phyloP scores from a whole-genome alignment of 2,329 filamentous ascomycete species.

The Cercospora zeae-maydis region DNA sequence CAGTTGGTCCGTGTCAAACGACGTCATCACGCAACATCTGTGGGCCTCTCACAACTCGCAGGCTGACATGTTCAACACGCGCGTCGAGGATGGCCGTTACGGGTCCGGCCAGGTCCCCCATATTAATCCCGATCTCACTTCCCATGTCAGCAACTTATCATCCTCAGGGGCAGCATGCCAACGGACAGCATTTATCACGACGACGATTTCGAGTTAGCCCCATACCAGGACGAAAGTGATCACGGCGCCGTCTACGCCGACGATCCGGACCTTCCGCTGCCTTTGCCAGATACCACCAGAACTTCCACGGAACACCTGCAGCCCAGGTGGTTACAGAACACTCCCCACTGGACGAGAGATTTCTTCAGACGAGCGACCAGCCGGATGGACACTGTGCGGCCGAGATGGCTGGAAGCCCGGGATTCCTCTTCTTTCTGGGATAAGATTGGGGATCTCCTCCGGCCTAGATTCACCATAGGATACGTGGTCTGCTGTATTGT shows the following conservation, averaged over 20 bases:
- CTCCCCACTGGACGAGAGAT: constrained; percentile 14
- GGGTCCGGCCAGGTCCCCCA: neutral
- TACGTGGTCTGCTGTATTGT: constrained; percentile 14
- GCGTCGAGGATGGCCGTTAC: neutral
- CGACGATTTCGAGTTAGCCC: constrained; percentile 20
- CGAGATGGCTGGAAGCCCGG: constrained; percentile 17
- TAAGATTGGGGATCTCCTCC: constrained; percentile 2
- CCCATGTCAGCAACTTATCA: neutral
- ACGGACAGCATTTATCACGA: constrained; percentile 12
- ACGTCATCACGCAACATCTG: neutral
- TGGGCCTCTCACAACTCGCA: neutral
- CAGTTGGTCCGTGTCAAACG: neutral
- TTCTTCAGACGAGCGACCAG: constrained; percentile 13
- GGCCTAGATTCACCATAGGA: constrained; percentile 15
- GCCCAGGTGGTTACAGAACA: constrained; percentile 17
- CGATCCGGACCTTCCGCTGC: constrained; percentile 19
- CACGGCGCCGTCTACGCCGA: constrained; percentile 1
- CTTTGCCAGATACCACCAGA: constrained; percentile 1
- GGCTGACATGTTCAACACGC: neutral
- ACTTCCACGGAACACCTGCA: neutral
- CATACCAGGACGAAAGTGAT: constrained; percentile 14
- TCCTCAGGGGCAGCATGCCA: constrained; percentile 5
- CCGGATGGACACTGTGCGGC: constrained; percentile 17
- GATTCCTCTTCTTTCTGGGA: constrained; percentile 7
- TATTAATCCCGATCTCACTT: neutral